Percentiles rank a stretch among this genome's conserved stretches.
Evolutionary conservation across 768 basidiomycete species (phyloP).

Genomic region (Stropharia rugosoannulata): DNA sequence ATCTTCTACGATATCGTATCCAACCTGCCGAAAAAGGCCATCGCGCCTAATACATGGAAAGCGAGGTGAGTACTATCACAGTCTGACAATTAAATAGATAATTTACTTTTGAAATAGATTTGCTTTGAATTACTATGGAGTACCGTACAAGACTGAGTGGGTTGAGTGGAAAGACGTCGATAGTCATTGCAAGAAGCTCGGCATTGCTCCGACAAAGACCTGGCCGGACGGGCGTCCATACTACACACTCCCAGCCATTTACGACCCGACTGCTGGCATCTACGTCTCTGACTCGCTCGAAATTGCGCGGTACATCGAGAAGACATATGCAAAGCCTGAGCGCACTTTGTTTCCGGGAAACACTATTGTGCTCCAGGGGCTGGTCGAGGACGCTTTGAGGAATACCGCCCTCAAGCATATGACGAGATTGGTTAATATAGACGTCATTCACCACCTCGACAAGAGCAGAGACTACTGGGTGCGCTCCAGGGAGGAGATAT

Average conservation of each 20-base stretch:
- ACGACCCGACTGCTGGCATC: background rate
- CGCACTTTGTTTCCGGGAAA: background rate
- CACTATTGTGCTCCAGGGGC: background rate
- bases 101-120: no score
- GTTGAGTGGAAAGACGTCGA: background rate
- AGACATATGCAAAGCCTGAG: slow-evolving; percentile 3
- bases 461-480: background rate
- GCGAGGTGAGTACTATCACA: background rate
- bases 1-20: background rate
- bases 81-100: no score
- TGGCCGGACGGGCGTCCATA: background rate
- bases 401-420: background rate
- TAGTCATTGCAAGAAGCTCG: background rate
- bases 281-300: background rate
- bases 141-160: background rate
- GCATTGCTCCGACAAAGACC: background rate
- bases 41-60: background rate
- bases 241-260: background rate
- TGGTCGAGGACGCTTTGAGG: background rate
- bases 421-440: background rate
- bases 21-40: background rate
- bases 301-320: slow-evolving; percentile 11
- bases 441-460: background rate
- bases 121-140: background rate
- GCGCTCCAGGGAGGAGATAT: background rate